A percentile compares a stretch with the other conserved stretches of the same genome.
phyloP scores from a whole-genome alignment of 345 rosid species.

The Corymbia maculata region DNA sequence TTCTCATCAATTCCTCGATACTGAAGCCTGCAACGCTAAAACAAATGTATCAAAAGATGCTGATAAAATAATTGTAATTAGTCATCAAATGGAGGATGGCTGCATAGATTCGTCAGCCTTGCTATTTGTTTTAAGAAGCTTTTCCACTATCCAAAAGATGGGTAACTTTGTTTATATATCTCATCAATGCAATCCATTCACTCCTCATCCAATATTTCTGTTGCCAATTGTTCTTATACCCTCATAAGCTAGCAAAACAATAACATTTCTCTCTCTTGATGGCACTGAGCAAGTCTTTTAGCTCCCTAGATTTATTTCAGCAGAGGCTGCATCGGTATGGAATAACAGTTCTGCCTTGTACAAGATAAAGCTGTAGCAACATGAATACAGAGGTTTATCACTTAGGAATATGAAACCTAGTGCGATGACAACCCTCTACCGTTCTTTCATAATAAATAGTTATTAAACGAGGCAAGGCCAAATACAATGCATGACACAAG shows the following conservation, averaged over 20 bases:
- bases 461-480: background rate
- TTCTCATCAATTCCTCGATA: conserved; percentile 74
- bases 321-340: background rate
- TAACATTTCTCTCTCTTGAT: background rate
- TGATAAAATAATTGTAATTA: background rate
- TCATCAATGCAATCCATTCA: background rate
- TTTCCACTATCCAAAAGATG: background rate
- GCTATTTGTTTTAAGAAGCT: background rate
- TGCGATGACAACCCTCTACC: background rate
- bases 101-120: background rate
- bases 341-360: background rate
- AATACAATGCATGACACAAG: background rate
- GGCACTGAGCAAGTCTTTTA: background rate
- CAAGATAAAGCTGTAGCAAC: background rate
- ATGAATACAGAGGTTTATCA: background rate
- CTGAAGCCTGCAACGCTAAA: conserved; percentile 51
- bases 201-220: background rate
- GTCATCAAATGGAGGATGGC: background rate
- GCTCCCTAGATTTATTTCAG: background rate
- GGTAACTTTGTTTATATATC: background rate
- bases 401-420: background rate
- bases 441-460: background rate
- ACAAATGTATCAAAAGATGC: background rate
- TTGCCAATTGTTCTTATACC: background rate
- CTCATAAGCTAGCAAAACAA: background rate